Conservation (phyloP, 169 alveolate genomes). For the Cryptosporidium felis region DNA sequence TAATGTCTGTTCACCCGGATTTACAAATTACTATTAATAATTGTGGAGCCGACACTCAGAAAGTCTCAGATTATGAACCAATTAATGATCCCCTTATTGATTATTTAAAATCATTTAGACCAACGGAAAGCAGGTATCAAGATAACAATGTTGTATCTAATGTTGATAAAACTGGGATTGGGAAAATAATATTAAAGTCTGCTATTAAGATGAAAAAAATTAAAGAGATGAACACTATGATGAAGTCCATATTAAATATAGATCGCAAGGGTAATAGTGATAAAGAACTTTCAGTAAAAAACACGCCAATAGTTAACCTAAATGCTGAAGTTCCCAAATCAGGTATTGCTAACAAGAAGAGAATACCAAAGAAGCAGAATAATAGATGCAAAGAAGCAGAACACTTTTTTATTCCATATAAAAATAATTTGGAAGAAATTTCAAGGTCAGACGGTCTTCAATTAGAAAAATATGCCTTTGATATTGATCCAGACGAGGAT, state of each 20-base stretch:
- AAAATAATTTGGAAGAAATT: constrained; percentile 52
- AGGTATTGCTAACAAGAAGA: neutral
- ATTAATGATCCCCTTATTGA: constrained; percentile 62
- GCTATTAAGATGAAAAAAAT: constrained; percentile 45
- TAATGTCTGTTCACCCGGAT: constrained; percentile 58
- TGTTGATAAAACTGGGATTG: neutral
- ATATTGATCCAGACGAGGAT: constrained; percentile 79
- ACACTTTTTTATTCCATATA: constrained; percentile 71
- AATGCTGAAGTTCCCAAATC: too few relatives aligned
- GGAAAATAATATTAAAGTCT: constrained; percentile 24
- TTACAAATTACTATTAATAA: neutral
- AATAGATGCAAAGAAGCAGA: constrained; percentile 2
- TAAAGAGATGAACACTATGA: neutral
- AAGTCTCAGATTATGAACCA: neutral
- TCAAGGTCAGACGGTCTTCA: constrained; percentile 24
- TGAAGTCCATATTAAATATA: neutral
- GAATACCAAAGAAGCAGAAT: constrained; percentile 4
- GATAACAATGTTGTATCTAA: neutral
- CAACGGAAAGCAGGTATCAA: neutral
- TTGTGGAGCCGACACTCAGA: neutral
- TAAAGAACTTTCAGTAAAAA: too few relatives aligned
- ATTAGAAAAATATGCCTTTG: constrained; percentile 71
- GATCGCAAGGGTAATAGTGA: neutral
- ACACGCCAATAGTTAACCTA: too few relatives aligned
- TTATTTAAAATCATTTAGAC: constrained; percentile 48